Evolutionary conservation across 768 basidiomycete genomes (phyloP), one percentile per base, ranked within the genome.

Genomic region (Lactarius hengduanensis): DNA sequence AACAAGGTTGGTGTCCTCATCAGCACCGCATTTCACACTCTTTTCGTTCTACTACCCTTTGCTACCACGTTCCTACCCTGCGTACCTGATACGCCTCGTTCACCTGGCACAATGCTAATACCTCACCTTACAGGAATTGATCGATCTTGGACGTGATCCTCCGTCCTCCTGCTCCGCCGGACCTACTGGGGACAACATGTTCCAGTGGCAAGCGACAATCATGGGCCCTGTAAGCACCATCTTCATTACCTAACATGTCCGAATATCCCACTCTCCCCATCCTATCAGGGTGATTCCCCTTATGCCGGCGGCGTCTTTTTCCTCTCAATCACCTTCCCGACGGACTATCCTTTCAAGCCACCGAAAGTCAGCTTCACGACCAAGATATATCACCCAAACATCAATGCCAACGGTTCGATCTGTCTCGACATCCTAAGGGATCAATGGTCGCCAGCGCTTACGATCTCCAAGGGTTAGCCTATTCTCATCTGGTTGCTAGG

Each of bases 341-440:
- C 91, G 78, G 96, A 99, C 78, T 99, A 99, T 82, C 97, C 97
- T 30, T 98, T 98, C 90, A 98, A 98, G 81, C 97, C 97, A 53
- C 97, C 97, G 79, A 99, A 99, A 86, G 94, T 99, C 53, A 69
- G 90, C 82, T 99, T 99, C 80, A 96, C 94, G 72, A 98, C 97
- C 76, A 98, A 97, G 91, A 98, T 98, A 73, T 98, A 98, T 79
- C 96, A 98, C 79, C 96, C 96, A 41, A 98, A 98, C 84, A 98
- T 99, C 94, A 99, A 99, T 77, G 93, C 96, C 72, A 99, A 99
- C 74, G 97, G 97, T 50, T 96, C 94, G 70, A 98, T 99, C 79
- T 99, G 96, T 78, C 81, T 99, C 73, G 97, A 99, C 78, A 99
- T 99, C 75, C 81, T 99, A 76, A 85, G 96, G 78, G 97, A 99